Conservation (phyloP, 371 early-diverging fungal species). For the Mucor irregularis region DNA sequence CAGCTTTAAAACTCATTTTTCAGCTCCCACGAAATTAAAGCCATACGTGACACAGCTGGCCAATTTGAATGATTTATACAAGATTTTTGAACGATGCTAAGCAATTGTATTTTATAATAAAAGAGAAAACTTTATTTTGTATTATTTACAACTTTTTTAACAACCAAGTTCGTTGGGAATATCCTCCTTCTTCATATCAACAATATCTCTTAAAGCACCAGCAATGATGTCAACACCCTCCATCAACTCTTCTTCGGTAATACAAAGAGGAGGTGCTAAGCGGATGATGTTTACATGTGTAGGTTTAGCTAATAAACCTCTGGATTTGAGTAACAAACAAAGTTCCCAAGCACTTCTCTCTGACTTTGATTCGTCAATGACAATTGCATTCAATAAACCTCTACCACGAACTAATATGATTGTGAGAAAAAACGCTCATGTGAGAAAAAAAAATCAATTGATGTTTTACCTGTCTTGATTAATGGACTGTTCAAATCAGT, state of each 20-base stretch:
- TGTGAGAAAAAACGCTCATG: neutral
- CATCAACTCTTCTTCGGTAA: slow-evolving; percentile 86
- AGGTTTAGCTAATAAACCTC: slow-evolving; percentile 95
- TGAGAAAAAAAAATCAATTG: neutral
- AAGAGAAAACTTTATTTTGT: neutral
- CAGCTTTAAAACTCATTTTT: slow-evolving; percentile 65
- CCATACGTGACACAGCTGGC: slow-evolving; percentile 69
- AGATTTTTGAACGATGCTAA: slow-evolving; percentile 90
- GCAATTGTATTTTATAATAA: neutral
- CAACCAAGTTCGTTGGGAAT: slow-evolving; percentile 33
- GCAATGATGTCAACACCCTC: slow-evolving; percentile 84
- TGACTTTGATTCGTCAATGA: slow-evolving; percentile 84
- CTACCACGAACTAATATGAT: slow-evolving; percentile 78
- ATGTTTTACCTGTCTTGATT: slow-evolving; percentile 57
- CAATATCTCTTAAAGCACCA: slow-evolving; percentile 70
- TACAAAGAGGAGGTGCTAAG: slow-evolving; percentile 93
- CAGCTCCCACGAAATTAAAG: slow-evolving; percentile 58
- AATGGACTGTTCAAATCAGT: slow-evolving; percentile 74
- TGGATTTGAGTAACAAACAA: slow-evolving; percentile 88
- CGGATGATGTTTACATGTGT: slow-evolving; percentile 98
- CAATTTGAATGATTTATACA: slow-evolving; percentile 86
- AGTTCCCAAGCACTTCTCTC: slow-evolving; percentile 96
- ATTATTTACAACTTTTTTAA: slow-evolving; percentile 12
- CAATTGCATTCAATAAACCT: slow-evolving; percentile 95
- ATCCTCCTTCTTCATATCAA: slow-evolving; percentile 55